These are phyloP conservation scores for Trichoderma koningii DNA, from an alignment of 2,329 filamentous ascomycete genomes.

Conservation along the genomic window DNA sequence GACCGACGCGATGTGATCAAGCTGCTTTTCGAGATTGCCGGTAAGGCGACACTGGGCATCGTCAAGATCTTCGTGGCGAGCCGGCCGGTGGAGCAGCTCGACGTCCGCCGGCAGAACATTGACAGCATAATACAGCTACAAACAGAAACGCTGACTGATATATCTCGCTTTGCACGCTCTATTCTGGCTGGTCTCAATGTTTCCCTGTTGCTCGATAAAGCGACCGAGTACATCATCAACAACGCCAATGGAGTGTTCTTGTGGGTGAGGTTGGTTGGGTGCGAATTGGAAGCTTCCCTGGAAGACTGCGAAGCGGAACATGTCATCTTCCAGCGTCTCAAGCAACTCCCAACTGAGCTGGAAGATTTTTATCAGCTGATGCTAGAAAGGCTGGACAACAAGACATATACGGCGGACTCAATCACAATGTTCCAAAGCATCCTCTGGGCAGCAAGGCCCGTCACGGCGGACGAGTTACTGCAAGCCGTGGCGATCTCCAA, in stretches of 20 bases:
- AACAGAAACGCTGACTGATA: background rate
- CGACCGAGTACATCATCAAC: background rate
- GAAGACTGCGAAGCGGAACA: background rate
- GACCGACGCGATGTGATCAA: background rate
- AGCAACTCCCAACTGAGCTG: background rate
- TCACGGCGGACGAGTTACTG: background rate
- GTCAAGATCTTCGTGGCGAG: background rate
- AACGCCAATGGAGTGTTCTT: background rate
- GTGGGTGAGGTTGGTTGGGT: background rate
- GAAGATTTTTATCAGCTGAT: background rate
- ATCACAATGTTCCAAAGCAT: background rate
- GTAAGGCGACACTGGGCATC: background rate
- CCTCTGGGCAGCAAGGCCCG: background rate
- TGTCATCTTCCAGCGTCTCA: background rate
- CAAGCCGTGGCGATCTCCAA: background rate
- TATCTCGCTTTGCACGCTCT: background rate
- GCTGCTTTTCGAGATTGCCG: background rate
- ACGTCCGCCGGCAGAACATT: background rate
- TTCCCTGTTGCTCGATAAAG: background rate
- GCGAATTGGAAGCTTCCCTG: background rate
- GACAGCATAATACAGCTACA: background rate
- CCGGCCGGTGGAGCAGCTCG: conserved; percentile 2
- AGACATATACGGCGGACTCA: background rate
- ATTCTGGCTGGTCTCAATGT: background rate
- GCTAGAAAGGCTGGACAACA: background rate